Base-by-base conservation (phyloP, 2,329 filamentous ascomycete genomes). In the Tolypocladium sp. region DNA sequence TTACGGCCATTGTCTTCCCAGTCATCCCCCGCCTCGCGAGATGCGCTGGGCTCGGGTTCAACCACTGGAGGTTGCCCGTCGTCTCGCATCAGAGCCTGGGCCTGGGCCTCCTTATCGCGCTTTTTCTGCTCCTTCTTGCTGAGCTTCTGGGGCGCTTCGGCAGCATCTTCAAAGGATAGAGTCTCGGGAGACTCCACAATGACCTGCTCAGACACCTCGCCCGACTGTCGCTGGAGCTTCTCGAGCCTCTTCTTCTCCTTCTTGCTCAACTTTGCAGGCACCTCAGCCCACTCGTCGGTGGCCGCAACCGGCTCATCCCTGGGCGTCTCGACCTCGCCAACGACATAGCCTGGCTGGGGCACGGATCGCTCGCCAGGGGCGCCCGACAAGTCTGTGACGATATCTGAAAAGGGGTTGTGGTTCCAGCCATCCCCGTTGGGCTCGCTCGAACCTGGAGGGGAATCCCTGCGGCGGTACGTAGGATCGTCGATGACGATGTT, bases 401-500 rank as follows among this genome's bases (percentile, higher is more conserved):
- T 79, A 63, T 83, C 79, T 1, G 76, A 75, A 58, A 76, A 80
- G 7, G 84, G 78, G 20, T 73, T 73, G 58, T 74, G 73, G 64
- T 85, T 85, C 59, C 75, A 67, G n/a, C 64, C 62, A 59, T 73
- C 71, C 2, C 71, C 71, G 27, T 67, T 68, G 6, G 71, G 65
- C 56, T 82, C 80, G 63, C 83, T 80, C 4, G 84, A 82, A 5
- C 82, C 81, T 4, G 85, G 84, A 9, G 86, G 84, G 1, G 86
- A 88, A 57, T 84, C 81, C 35, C 87, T 84, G 56, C 78, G 80
- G 63, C 83, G 83, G 66, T 86, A 91, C 1, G 71, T 75, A 0
- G 84, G 82, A 64, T 91, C 80, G 53, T 89, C 77, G 41, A 88
- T 86, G 53, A 91, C 84, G 59, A 91, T 84, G 46, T 88, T 81